phyloP scores from a whole-genome alignment of 108 stramenopile species.

The Cyclotella cryptica region DNA sequence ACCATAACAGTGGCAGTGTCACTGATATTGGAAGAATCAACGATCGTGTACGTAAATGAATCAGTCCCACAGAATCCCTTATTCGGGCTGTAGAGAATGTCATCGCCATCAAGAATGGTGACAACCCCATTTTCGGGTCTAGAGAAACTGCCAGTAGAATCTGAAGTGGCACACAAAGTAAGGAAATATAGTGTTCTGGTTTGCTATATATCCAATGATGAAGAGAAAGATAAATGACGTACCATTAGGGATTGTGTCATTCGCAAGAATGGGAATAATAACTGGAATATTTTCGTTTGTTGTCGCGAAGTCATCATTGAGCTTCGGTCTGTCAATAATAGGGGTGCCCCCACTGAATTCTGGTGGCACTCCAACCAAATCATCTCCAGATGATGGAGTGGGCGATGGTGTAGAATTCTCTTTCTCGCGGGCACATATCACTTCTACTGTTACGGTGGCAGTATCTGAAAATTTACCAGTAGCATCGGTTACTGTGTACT shows the following conservation, averaged over 20 bases:
- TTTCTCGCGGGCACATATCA: not conserved
- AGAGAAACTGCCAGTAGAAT: slow-evolving; percentile 19
- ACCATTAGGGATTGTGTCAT: slow-evolving; percentile 29
- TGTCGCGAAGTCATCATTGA: slow-evolving; percentile 26
- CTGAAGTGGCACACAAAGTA: not conserved
- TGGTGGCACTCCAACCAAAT: not conserved
- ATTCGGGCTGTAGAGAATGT: slow-evolving; percentile 33
- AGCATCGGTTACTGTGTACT: slow-evolving; percentile 15
- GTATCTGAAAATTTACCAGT: slow-evolving; percentile 15
- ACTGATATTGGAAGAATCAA: not conserved
- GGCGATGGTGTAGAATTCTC: slow-evolving; percentile 5
- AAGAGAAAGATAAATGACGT: not conserved
- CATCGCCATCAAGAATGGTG: not conserved
- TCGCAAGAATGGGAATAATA: slow-evolving; percentile 18
- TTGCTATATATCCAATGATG: not conserved
- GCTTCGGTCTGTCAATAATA: not conserved
- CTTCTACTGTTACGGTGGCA: slow-evolving; percentile 13
- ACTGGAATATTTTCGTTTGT: slow-evolving; percentile 17
- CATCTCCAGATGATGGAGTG: not conserved
- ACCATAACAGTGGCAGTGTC: slow-evolving; percentile 31
- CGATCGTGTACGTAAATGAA: slow-evolving; percentile 34
- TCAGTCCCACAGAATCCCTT: slow-evolving; percentile 38
- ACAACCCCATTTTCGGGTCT: slow-evolving; percentile 29
- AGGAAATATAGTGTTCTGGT: not conserved
- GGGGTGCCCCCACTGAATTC: not conserved